phyloP scores from a whole-genome alignment of 1,284 basidiomycete species.

The Mycena citricolor region DNA sequence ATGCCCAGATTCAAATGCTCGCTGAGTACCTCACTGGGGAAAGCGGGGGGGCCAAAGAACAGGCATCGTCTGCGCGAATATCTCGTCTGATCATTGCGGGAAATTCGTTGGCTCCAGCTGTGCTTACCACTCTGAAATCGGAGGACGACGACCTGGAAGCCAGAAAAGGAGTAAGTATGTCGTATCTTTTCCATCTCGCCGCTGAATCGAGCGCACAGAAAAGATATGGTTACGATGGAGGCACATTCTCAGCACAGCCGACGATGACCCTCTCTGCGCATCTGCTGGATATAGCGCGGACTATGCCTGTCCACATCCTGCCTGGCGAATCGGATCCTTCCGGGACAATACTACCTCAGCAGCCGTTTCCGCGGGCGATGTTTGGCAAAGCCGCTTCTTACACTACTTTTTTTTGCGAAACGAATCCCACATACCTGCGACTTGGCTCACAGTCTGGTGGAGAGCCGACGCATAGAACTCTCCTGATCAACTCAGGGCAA shows the following conservation, averaged over 20 bases:
- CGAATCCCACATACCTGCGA: constrained; percentile 89
- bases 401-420: constrained; percentile 75
- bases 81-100: constrained; percentile 85
- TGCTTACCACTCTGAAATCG: constrained; percentile 37
- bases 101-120: constrained; percentile 68
- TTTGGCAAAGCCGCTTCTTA: constrained; percentile 71
- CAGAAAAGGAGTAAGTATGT: constrained; percentile 54
- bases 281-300: constrained; percentile 70
- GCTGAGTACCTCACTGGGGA: constrained; percentile 89
- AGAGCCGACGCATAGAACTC: constrained; percentile 28
- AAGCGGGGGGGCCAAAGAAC: constrained; percentile 67
- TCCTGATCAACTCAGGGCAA: constrained; percentile 89
- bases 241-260: constrained; percentile 74
- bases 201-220: constrained; percentile 38
- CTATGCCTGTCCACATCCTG: constrained; percentile 79
- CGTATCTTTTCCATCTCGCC: constrained; percentile 9
- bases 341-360: constrained; percentile 89
- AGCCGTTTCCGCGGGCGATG: constrained; percentile 89
- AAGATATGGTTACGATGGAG: constrained; percentile 58
- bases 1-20: constrained; percentile 78
- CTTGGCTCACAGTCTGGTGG: constrained; percentile 37
- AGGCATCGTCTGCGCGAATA: constrained; percentile 66
- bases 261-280: constrained; percentile 68
- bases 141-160: constrained; percentile 50
- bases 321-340: constrained; percentile 89